Conservation (phyloP, 2,329 filamentous ascomycete genomes). For the Diaporthe vexans region DNA sequence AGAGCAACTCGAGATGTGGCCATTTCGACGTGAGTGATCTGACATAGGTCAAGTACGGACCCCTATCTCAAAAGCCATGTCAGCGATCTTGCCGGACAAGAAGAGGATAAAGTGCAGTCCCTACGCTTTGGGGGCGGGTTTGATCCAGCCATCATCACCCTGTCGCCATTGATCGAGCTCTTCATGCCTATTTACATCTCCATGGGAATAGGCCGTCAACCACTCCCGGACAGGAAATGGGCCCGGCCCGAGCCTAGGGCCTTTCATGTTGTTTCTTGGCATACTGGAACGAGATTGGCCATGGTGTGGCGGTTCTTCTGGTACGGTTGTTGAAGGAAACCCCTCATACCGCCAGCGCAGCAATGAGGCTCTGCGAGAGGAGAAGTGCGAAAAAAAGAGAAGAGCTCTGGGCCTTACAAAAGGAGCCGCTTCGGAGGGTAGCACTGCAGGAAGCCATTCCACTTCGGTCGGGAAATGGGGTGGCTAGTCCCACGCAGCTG, state of each 20-base stretch:
- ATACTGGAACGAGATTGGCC: not conserved
- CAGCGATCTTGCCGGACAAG: not conserved
- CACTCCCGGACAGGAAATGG: constrained; percentile 32
- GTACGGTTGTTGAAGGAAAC: not conserved
- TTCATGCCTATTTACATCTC: constrained; percentile 34
- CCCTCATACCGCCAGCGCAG: not conserved
- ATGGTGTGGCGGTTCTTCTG: constrained; percentile 14
- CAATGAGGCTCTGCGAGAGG: constrained; percentile 31
- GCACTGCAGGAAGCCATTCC: constrained; percentile 40
- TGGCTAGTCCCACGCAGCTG: constrained; percentile 25
- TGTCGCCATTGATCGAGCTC: not conserved
- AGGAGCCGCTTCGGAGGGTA: constrained; percentile 36
- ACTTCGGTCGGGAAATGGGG: constrained; percentile 32
- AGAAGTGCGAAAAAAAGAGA: not conserved
- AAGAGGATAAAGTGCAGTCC: not conserved
- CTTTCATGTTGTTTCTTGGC: constrained; percentile 17
- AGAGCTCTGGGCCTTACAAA: not conserved
- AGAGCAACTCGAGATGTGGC: constrained; percentile 41
- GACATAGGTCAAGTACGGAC: constrained; percentile 35
- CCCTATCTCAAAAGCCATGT: constrained; percentile 9
- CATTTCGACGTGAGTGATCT: constrained; percentile 12
- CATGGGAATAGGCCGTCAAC: constrained; percentile 36
- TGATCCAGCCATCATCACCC: constrained; percentile 22
- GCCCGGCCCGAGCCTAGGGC: constrained; percentile 30
- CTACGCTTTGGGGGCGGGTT: not conserved